Evolutionary conservation across 1,284 basidiomycete genomes (phyloP).

Genomic region (Sphagnurus paluster): DNA sequence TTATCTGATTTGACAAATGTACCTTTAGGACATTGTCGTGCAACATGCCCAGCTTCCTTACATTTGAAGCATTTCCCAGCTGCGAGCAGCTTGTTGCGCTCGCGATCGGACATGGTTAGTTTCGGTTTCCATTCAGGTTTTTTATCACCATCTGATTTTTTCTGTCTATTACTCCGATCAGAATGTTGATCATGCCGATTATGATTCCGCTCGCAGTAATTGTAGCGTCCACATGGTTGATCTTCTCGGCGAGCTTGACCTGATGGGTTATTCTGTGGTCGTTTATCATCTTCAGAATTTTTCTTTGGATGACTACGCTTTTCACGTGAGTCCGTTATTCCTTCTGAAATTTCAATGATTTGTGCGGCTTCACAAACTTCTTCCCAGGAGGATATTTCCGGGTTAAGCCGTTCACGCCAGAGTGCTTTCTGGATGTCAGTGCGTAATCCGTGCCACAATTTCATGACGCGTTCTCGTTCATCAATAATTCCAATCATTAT

Average conservation of each 20-base stretch:
- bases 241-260: background rate
- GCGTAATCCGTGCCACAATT: slow-evolving; percentile 34
- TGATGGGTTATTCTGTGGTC: background rate
- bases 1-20: slow-evolving; percentile 3
- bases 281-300: background rate
- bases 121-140: background rate
- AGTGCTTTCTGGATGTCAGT: slow-evolving; percentile 28
- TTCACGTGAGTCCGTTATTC: background rate
- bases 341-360: slow-evolving; percentile 28
- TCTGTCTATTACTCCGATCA: too few relatives aligned
- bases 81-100: slow-evolving; percentile 1
- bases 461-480: slow-evolving; percentile 29
- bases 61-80: background rate
- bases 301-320: background rate
- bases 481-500: slow-evolving; percentile 30
- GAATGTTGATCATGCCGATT: background rate
- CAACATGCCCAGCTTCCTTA: slow-evolving; percentile 1
- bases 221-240: background rate
- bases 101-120: slow-evolving; percentile 12
- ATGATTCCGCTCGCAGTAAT: background rate
- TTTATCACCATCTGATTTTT: background rate
- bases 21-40: slow-evolving; percentile 4
- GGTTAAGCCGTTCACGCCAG: slow-evolving; percentile 28
- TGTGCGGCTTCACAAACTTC: slow-evolving; percentile 23
- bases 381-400: slow-evolving; percentile 28